These are phyloP conservation scores for Centrapalus pauciflorus DNA, from an alignment of 129 eudicot species.

Conservation along the genomic window DNA sequence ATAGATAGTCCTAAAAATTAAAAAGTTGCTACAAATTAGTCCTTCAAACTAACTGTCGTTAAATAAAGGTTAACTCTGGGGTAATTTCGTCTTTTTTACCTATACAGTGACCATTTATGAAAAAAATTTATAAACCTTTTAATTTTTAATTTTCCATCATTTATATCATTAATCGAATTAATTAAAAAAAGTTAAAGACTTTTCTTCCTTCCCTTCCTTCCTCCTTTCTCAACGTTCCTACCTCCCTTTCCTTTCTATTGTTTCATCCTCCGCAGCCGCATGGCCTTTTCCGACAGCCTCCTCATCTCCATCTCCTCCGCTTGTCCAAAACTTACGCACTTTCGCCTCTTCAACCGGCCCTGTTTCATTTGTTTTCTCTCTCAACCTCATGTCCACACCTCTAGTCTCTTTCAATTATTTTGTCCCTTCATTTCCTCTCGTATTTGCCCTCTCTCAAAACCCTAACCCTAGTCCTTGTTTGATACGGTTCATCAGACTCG, in stretches of 20 bases:
- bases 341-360: constrained; percentile 37
- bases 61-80: no score
- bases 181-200: no score
- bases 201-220: constrained; percentile 26
- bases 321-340: constrained; percentile 43
- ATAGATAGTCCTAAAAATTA: no score
- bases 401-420: constrained; percentile 34
- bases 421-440: constrained; percentile 28
- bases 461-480: constrained; percentile 14
- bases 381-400: constrained; percentile 41
- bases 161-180: no score
- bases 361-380: constrained; percentile 30
- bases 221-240: constrained; percentile 40
- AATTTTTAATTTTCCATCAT: no score
- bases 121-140: no score
- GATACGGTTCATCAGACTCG: constrained; percentile 1
- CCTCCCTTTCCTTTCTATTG: constrained; percentile 35
- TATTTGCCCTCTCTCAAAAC: constrained; percentile 25
- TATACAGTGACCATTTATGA: no score
- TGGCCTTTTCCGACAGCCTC: constrained; percentile 26
- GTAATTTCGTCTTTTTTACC: no score
- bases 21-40: no score
- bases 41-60: no score
- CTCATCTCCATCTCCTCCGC: constrained; percentile 31
- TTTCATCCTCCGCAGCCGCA: constrained; percentile 25